Percentiles rank a stretch among this genome's conserved stretches.
Conservation (phyloP, 768 basidiomycete species). For the Leucocoprinus birnbaumii region DNA sequence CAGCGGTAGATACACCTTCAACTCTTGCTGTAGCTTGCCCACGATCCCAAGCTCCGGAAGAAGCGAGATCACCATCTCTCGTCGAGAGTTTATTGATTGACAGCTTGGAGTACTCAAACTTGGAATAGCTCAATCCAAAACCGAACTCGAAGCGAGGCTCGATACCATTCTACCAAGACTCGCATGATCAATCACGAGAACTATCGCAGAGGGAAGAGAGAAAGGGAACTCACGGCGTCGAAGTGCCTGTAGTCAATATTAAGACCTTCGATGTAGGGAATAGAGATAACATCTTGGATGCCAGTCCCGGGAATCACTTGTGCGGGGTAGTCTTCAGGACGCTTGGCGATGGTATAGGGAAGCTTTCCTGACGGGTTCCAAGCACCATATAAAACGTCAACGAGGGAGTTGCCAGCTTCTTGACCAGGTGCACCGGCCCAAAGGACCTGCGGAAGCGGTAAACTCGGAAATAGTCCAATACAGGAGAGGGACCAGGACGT, state of each 20-base stretch:
- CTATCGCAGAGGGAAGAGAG: not conserved
- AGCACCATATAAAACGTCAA: conserved; percentile 67
- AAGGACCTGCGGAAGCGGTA: conserved; percentile 33
- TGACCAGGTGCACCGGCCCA: conserved; percentile 71
- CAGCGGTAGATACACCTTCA: conserved; percentile 57
- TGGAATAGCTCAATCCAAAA: conserved; percentile 85
- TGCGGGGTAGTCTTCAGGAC: conserved; percentile 53
- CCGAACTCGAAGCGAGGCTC: conserved; percentile 87
- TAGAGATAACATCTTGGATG: conserved; percentile 37
- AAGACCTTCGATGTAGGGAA: conserved; percentile 42
- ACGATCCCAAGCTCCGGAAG: conserved; percentile 51
- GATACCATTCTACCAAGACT: conserved; percentile 55
- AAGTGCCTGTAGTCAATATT: conserved; percentile 74
- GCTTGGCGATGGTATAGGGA: conserved; percentile 75
- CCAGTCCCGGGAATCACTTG: conserved; percentile 37
- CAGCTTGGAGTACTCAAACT: conserved; percentile 68
- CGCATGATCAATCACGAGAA: not conserved
- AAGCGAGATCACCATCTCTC: conserved; percentile 32
- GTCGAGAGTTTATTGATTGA: conserved; percentile 38
- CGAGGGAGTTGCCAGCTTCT: conserved; percentile 69
- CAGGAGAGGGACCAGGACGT: conserved; percentile 23
- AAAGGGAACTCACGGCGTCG: conserved; percentile 49
- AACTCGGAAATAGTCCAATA: conserved; percentile 15
- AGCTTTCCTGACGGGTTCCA: conserved; percentile 68
- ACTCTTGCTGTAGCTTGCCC: conserved; percentile 53